These are phyloP conservation scores for Flaveria robusta DNA, from an alignment of 129 eudicot species.

Conservation along the genomic window DNA sequence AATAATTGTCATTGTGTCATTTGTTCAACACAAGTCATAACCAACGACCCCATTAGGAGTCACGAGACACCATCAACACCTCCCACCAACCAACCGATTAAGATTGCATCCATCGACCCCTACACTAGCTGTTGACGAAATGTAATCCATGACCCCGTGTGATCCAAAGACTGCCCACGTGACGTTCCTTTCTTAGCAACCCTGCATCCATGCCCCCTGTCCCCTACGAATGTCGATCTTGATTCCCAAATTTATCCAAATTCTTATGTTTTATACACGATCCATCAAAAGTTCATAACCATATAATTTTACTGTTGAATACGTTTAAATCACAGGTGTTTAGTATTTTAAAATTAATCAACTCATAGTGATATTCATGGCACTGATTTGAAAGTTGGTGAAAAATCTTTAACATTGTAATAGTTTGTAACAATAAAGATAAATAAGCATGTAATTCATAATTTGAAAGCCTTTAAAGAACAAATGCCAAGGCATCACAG, in stretches of 20 bases:
- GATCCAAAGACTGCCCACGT: background rate
- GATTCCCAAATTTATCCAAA: background rate
- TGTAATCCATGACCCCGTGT: background rate
- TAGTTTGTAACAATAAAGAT: no score
- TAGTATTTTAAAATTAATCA: background rate
- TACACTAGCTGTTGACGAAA: background rate
- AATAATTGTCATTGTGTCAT: background rate
- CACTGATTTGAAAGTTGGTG: background rate
- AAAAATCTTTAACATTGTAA: background rate
- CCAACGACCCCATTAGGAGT: background rate
- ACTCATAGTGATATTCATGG: background rate
- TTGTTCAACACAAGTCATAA: background rate
- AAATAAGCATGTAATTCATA: no score
- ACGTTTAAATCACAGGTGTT: background rate
- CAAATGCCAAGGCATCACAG: no score
- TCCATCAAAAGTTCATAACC: background rate
- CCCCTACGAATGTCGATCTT: background rate
- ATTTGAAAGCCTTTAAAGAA: no score
- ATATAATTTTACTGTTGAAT: background rate
- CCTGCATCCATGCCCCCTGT: background rate
- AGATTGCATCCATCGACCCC: slow-evolving; percentile 7
- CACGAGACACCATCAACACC: background rate
- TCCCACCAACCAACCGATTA: background rate
- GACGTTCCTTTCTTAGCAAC: background rate
- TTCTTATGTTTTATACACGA: background rate